These are phyloP conservation scores for Glycine tomentella DNA, from an alignment of 306 rosid species.

Conservation along the genomic window DNA sequence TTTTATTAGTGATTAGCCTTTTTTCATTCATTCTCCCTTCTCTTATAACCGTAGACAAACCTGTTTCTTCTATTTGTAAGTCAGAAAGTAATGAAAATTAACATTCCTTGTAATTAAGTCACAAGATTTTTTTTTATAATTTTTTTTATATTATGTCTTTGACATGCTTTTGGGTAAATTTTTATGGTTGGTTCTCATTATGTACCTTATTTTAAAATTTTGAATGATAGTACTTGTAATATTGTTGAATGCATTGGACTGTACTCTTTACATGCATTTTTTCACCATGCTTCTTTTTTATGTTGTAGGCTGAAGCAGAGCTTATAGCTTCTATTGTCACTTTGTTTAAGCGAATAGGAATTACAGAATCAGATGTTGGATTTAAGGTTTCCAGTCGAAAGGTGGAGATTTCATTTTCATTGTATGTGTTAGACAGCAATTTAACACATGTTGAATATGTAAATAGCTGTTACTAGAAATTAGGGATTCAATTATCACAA, in stretches of 20 bases:
- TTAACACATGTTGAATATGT: background rate
- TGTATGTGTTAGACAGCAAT: slow-evolving; percentile 1
- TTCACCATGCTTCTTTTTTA: slow-evolving; percentile 30
- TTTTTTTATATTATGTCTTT: background rate
- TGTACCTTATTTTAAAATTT: slow-evolving; percentile 15
- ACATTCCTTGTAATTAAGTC: slow-evolving; percentile 23
- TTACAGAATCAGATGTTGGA: slow-evolving; percentile 92
- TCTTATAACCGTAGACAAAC: slow-evolving; percentile 23
- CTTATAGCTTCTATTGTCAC: slow-evolving; percentile 86
- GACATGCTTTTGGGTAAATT: slow-evolving; percentile 23
- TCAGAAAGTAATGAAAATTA: slow-evolving; percentile 24
- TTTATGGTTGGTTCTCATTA: slow-evolving; percentile 39
- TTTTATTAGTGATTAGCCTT: slow-evolving; percentile 34
- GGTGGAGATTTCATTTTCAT: slow-evolving; percentile 58
- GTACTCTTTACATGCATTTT: slow-evolving; percentile 32
- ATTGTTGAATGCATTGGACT: slow-evolving; percentile 31
- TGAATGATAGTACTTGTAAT: slow-evolving; percentile 12
- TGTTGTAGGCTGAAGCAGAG: slow-evolving; percentile 93
- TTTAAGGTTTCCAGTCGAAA: slow-evolving; percentile 97
- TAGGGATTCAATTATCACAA: background rate
- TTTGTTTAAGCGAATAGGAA: slow-evolving; percentile 85
- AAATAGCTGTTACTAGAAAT: background rate
- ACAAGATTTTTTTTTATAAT: background rate
- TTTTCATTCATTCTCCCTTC: slow-evolving; percentile 28
- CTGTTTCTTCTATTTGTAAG: slow-evolving; percentile 22